These are phyloP conservation scores for Wickerhamomyces silvicola DNA, from an alignment of 805 yeast species.

Conservation along the genomic window DNA sequence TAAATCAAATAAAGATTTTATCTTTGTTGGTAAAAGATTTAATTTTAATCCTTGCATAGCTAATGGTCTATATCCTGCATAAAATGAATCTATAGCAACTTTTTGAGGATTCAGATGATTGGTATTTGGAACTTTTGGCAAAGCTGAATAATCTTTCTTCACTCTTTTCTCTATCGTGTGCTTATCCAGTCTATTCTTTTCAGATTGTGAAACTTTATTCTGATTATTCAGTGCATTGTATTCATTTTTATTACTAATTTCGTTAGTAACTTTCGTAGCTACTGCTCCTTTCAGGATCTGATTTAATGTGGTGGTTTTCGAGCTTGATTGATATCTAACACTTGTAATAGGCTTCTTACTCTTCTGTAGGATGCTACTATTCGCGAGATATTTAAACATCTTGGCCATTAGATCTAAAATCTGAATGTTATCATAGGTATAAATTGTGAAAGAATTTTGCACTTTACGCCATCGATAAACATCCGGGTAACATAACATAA, in stretches of 20 bases:
- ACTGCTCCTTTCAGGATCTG: slow-evolving; percentile 10
- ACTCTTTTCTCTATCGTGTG: neutral
- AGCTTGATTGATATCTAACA: slow-evolving; percentile 7
- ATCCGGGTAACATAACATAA: neutral
- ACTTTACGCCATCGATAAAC: too few relatives aligned
- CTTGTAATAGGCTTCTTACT: neutral
- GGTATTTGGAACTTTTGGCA: slow-evolving; percentile 18
- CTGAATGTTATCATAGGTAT: too few relatives aligned
- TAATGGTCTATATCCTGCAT: slow-evolving; percentile 19
- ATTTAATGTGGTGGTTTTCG: slow-evolving; percentile 4
- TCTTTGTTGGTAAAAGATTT: slow-evolving; percentile 25
- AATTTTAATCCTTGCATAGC: slow-evolving; percentile 19
- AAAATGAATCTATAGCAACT: slow-evolving; percentile 14
- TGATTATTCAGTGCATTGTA: slow-evolving; percentile 23
- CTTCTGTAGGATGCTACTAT: slow-evolving; percentile 1
- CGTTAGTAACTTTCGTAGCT: slow-evolving; percentile 13
- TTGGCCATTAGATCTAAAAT: too few relatives aligned
- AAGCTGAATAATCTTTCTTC: slow-evolving; percentile 5
- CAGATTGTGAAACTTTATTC: slow-evolving; percentile 8
- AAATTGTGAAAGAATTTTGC: too few relatives aligned
- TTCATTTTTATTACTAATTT: slow-evolving; percentile 6
- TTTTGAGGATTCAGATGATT: slow-evolving; percentile 12
- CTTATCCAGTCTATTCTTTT: neutral
- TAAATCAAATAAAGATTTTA: slow-evolving; percentile 19
- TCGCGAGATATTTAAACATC: slow-evolving; percentile 1